Conservation (phyloP, 2,329 filamentous ascomycete species). For the Aureobasidium sp. region DNA sequence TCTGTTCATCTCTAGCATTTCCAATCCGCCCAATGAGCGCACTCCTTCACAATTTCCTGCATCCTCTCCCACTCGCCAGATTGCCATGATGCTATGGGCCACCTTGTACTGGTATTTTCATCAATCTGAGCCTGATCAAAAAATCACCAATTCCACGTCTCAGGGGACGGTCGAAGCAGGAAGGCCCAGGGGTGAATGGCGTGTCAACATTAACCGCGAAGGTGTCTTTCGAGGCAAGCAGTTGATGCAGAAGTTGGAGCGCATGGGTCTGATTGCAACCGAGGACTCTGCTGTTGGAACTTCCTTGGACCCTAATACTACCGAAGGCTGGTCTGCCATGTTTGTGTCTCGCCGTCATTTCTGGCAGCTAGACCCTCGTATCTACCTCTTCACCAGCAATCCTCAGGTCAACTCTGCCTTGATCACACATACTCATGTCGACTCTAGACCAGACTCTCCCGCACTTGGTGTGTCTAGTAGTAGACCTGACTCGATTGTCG, state of each 20-base stretch:
- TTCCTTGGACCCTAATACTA: slow-evolving; percentile 45
- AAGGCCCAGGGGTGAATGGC: slow-evolving; percentile 78
- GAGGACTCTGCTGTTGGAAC: slow-evolving; percentile 69
- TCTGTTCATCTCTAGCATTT: slow-evolving; percentile 87
- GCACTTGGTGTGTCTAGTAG: slow-evolving; percentile 3
- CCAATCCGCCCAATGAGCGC: slow-evolving; percentile 72
- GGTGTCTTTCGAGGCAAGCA: slow-evolving; percentile 82
- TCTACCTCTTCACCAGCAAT: slow-evolving; percentile 78
- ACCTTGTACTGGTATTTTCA: slow-evolving; percentile 98
- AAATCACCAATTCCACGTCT: slow-evolving; percentile 56
- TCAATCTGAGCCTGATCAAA: slow-evolving; percentile 63
- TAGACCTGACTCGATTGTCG: slow-evolving; percentile 1
- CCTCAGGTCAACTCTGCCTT: slow-evolving; percentile 31
- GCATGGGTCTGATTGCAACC: slow-evolving; percentile 78
- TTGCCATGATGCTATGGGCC: slow-evolving; percentile 95
- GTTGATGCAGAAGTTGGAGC: slow-evolving; percentile 80
- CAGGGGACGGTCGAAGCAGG: slow-evolving; percentile 58
- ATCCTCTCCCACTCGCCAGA: slow-evolving; percentile 74
- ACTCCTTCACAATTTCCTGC: slow-evolving; percentile 72
- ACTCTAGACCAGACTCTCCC: slow-evolving; percentile 16
- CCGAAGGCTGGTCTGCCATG: slow-evolving; percentile 66
- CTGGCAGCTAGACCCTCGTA: slow-evolving; percentile 82
- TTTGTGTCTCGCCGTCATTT: slow-evolving; percentile 76
- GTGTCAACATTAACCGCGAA: slow-evolving; percentile 73
- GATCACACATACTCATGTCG: slow-evolving; percentile 32